Conservation (phyloP, 331 rosid genomes). For the Malus hybrid region DNA sequence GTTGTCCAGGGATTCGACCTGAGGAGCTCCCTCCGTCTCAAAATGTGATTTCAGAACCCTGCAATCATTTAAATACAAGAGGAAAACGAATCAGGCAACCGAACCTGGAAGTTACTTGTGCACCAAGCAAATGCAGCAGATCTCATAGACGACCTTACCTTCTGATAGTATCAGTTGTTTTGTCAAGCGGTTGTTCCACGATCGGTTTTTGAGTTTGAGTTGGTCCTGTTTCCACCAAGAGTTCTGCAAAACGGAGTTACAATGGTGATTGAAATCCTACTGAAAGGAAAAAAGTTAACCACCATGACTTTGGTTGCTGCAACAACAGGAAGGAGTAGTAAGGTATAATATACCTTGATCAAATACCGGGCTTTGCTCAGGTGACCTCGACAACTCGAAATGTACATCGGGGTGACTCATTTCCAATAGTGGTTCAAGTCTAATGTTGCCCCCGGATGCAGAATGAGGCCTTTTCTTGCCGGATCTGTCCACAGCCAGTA, state of each 20-base stretch:
- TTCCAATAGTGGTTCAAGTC: constrained; percentile 61
- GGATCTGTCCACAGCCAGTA: constrained; percentile 28
- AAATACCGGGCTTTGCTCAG: constrained; percentile 38
- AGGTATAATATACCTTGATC: constrained; percentile 46
- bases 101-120: not conserved
- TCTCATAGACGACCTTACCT: constrained; percentile 25
- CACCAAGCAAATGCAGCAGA: not conserved
- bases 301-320: not conserved
- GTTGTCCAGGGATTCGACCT: constrained; percentile 51
- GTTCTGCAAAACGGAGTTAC: constrained; percentile 43
- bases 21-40: constrained; percentile 56
- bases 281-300: not conserved
- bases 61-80: not conserved
- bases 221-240: constrained; percentile 67
- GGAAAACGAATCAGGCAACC: not conserved
- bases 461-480: constrained; percentile 46
- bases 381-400: constrained; percentile 38
- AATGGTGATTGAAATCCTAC: not conserved
- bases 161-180: constrained; percentile 55
- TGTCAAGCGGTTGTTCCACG: constrained; percentile 35
- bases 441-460: constrained; percentile 48
- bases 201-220: constrained; percentile 56
- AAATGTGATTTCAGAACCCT: constrained; percentile 81
- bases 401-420: constrained; percentile 25
- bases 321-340: not conserved